phyloP scores from a whole-genome alignment of 116 monocot genomes.

The Dioscorea cayenensis region DNA sequence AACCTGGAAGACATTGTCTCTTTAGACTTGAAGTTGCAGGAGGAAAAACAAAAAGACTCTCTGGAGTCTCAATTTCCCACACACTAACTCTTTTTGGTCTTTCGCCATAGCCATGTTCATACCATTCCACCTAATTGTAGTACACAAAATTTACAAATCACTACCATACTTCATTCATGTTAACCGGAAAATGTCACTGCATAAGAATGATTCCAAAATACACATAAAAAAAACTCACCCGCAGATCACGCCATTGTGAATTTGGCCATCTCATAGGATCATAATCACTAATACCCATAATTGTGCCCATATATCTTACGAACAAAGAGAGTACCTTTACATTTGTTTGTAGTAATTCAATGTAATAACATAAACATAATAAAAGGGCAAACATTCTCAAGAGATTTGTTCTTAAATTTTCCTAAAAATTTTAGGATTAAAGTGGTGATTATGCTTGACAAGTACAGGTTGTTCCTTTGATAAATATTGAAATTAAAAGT shows the following conservation, averaged over 20 bases:
- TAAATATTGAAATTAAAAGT: no score
- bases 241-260: slow-evolving; percentile 92
- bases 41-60: slow-evolving; percentile 63
- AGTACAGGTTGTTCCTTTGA: no score
- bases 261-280: no score
- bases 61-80: slow-evolving; percentile 91
- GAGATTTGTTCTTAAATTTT: no score
- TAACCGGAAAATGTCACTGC: not conserved
- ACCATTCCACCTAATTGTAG: slow-evolving; percentile 82
- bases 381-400: no score
- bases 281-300: no score
- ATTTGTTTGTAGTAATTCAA: no score
- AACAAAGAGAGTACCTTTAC: no score
- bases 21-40: slow-evolving; percentile 38
- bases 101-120: slow-evolving; percentile 78
- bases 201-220: not conserved
- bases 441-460: no score
- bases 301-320: no score
- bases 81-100: slow-evolving; percentile 75
- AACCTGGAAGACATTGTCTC: slow-evolving; percentile 49
- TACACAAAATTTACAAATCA: slow-evolving; percentile 4
- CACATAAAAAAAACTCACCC: slow-evolving; percentile 25
- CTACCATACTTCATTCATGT: not conserved
- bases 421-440: no score
- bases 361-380: no score